Base-by-base conservation (phyloP, 495 filamentous ascomycete species). In the Hypoxylon cercidicola region DNA sequence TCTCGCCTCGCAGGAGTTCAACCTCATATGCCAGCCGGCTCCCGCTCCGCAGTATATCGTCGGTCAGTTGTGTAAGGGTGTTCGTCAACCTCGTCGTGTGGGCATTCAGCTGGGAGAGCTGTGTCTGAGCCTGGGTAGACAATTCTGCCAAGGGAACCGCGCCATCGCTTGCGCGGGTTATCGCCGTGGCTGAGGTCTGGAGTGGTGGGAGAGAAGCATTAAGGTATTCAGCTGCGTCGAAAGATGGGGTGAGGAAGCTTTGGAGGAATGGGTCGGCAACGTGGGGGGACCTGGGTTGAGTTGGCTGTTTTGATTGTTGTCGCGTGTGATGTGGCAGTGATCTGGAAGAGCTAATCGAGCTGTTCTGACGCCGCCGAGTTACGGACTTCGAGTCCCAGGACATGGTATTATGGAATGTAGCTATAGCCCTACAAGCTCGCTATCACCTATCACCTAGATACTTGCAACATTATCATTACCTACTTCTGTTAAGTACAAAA, bases 1-100 rank as follows among this genome's bases (percentile, higher is more conserved):
- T 87, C 71, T 98, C 95, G 51, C 93, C 93, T 6, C 93, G 88
- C 8, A 99, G 77, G 7, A 98, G 85, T 72, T 99, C 95, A 8
- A 99, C 94, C 69, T 97, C 92, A 75, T 99, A 99, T 21, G 93
- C 91, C 18, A 99, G 81, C 9, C 96, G 85, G 60, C 90, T 88
- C 19, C 92, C 90, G 64, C 91, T 89, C 45, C 95, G 87, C 16
- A 99, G 81, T 60, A 99, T 97, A 65, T 98, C 95, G 71, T 98
- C 94, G 12, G 94, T 97, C 55, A 98, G 81, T 56, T 90, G 88
- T 28, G 92, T 97, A 20, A 99, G 84, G 30, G 85, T 90, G 40
- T 81, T 88, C n/a, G 93, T 92, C 12, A 97, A 82, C 18, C 92
- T 84, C 13, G 90, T 87, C 12, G 91, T 95, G 73, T 97, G 93